A percentile compares a stretch with the other conserved stretches of the same genome.
These are phyloP conservation scores for Talaromyces funiculosus DNA, from an alignment of 2,329 filamentous ascomycete genomes.

Conservation along the genomic window DNA sequence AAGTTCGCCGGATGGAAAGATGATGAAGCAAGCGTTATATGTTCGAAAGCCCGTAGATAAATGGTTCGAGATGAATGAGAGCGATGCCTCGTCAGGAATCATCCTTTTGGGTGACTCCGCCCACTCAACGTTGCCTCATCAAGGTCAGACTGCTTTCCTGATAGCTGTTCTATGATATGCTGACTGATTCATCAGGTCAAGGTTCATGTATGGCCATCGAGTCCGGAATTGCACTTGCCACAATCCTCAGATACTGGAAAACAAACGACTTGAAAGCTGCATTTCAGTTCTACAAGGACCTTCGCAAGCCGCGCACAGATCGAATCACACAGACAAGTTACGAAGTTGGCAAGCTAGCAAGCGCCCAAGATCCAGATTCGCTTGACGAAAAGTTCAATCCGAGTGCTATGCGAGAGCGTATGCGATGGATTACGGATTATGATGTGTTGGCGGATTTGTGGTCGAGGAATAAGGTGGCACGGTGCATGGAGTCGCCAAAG, in stretches of 20 bases:
- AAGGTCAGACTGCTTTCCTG: not conserved
- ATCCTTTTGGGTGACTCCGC: constrained; percentile 20
- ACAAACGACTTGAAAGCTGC: constrained; percentile 23
- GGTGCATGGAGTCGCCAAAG: not conserved
- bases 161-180: not conserved
- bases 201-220: not conserved
- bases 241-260: constrained; percentile 8
- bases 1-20: constrained; percentile 25
- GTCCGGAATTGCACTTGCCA: not conserved
- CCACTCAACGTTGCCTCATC: not conserved
- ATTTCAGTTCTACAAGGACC: constrained; percentile 31
- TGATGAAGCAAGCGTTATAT: constrained; percentile 32
- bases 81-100: constrained; percentile 23
- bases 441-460: constrained; percentile 29
- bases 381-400: not conserved
- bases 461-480: constrained; percentile 16
- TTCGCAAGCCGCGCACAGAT: constrained; percentile 34
- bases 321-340: constrained; percentile 30
- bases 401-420: not conserved
- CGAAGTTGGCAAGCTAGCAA: constrained; percentile 33
- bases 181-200: not conserved
- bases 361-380: constrained; percentile 21
- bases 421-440: constrained; percentile 32
- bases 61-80: constrained; percentile 27
- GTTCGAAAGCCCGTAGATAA: constrained; percentile 28